A percentile compares a stretch with the other conserved stretches of the same genome.
phyloP scores from a whole-genome alignment of 2,329 filamentous ascomycete genomes.

The Pseudogymnoascus sp. region DNA sequence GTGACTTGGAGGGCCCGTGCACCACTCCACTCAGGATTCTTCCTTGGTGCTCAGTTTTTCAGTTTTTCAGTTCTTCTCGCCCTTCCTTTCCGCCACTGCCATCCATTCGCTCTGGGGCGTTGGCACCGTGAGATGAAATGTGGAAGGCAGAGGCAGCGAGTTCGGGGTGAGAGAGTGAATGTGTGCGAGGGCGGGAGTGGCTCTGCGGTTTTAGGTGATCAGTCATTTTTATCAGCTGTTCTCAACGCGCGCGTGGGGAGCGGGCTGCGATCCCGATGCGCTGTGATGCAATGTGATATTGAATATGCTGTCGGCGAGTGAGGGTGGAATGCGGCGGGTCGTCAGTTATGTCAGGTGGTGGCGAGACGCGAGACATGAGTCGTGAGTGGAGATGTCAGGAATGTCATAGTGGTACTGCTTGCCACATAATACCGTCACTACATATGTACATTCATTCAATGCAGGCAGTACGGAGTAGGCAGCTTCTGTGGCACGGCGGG shows the following conservation, averaged over 20 bases:
- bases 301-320: not conserved
- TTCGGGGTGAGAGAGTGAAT: not conserved
- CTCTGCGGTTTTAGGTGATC: not conserved
- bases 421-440: no score
- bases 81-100: not conserved
- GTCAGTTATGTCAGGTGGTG: not conserved
- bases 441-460: not conserved
- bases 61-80: not conserved
- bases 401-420: no score
- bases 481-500: not conserved
- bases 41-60: not conserved
- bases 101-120: not conserved
- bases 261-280: not conserved
- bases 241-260: not conserved
- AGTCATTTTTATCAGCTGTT: not conserved
- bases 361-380: not conserved
- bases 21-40: not conserved
- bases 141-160: not conserved
- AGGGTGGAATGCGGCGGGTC: not conserved
- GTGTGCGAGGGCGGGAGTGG: not conserved
- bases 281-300: not conserved
- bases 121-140: not conserved
- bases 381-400: not conserved
- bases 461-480: not conserved
- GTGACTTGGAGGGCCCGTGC: not conserved